Evolutionary conservation across 2,329 filamentous ascomycete genomes (phyloP).

Genomic region (Talaromyces sp.): DNA sequence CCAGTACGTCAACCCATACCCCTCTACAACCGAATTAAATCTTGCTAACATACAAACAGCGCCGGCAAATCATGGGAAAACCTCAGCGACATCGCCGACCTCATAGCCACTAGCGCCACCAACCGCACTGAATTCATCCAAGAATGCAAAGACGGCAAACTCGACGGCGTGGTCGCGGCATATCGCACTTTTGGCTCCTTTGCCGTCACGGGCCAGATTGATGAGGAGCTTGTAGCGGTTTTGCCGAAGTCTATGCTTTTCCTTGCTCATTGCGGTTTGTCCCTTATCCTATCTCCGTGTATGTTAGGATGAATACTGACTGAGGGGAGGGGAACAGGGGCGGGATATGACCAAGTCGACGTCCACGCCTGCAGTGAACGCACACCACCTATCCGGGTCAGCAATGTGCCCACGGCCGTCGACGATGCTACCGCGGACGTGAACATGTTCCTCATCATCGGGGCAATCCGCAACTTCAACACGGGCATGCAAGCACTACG

Average conservation of each 20-base stretch:
- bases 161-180: conserved; percentile 63
- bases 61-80: conserved; percentile 64
- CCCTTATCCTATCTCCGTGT: background rate
- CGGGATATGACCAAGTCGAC: conserved; percentile 83
- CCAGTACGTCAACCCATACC: conserved; percentile 51
- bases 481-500: conserved; percentile 64
- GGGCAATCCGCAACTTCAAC: conserved; percentile 72
- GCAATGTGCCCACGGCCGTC: conserved; percentile 76
- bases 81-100: conserved; percentile 61
- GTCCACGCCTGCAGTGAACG: conserved; percentile 66
- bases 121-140: conserved; percentile 65
- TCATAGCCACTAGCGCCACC: conserved; percentile 60
- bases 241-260: conserved; percentile 39
- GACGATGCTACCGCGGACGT: conserved; percentile 81
- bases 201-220: conserved; percentile 64
- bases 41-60: conserved; percentile 24
- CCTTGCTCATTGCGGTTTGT: conserved; percentile 40
- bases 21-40: background rate
- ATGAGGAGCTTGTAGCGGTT: conserved; percentile 64
- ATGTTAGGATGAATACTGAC: background rate
- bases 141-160: conserved; percentile 62
- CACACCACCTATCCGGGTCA: conserved; percentile 61
- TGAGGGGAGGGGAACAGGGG: conserved; percentile 49
- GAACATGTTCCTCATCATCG: conserved; percentile 76
- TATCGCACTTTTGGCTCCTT: conserved; percentile 70